phyloP scores from a whole-genome alignment of 2,329 filamentous ascomycete genomes.

The Cercospora beticola region DNA sequence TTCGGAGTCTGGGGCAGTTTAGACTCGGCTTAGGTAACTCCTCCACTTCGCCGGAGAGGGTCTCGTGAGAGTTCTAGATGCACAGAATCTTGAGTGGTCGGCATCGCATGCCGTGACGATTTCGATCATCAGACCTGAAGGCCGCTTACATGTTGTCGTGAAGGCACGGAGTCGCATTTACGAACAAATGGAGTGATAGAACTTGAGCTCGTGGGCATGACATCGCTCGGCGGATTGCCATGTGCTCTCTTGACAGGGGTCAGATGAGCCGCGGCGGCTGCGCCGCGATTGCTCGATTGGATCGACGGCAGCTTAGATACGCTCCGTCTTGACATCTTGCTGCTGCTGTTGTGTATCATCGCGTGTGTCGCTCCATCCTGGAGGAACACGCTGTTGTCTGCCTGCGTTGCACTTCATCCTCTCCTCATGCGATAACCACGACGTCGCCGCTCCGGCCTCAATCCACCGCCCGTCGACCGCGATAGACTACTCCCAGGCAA shows the following conservation, averaged over 20 bases:
- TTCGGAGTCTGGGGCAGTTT: not conserved
- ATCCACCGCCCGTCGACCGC: not conserved
- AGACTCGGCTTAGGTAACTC: not conserved
- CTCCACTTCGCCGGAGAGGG: not conserved
- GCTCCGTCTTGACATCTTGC: not conserved
- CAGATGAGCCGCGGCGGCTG: slow-evolving; percentile 1
- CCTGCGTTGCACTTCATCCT: not conserved
- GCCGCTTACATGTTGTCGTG: not conserved
- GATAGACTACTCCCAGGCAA: not conserved
- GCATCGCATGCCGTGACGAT: not conserved
- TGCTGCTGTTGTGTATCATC: slow-evolving; percentile 3
- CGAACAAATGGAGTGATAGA: not conserved
- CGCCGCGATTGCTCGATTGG: slow-evolving; percentile 5
- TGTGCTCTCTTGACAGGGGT: not conserved
- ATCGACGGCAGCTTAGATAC: not conserved
- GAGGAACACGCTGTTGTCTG: not conserved
- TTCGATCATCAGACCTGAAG: not conserved
- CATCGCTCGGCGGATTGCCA: not conserved
- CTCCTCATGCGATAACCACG: not conserved
- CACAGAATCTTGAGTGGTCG: not conserved
- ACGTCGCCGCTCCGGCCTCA: not conserved
- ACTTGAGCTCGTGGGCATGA: not conserved
- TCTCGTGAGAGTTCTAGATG: not conserved
- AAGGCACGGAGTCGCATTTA: no score
- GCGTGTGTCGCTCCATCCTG: slow-evolving; percentile 1